These are phyloP conservation scores for Dendryphion nanum DNA, from an alignment of 2,329 filamentous ascomycete species.

Conservation along the genomic window DNA sequence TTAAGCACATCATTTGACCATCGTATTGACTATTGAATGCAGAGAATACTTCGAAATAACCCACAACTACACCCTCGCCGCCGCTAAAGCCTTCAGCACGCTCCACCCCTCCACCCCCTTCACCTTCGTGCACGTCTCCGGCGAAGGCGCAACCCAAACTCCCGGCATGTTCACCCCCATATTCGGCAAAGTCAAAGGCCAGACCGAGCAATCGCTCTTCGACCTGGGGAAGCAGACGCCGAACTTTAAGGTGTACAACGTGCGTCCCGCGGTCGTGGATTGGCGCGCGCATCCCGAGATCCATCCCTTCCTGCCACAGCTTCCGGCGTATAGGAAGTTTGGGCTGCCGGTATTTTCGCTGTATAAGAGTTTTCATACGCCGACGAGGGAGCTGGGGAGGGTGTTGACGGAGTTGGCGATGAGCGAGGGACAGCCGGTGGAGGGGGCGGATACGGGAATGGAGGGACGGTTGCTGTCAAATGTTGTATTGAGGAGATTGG, in stretches of 20 bases:
- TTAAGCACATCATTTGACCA: neutral
- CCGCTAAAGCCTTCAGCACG: conserved; percentile 59
- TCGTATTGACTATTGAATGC: neutral
- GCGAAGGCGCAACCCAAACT: conserved; percentile 57
- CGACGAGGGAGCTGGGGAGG: conserved; percentile 49
- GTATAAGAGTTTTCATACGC: conserved; percentile 37
- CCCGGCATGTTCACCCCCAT: conserved; percentile 57
- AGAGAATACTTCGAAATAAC: conserved; percentile 68
- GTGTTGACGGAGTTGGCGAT: conserved; percentile 51
- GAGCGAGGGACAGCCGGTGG: conserved; percentile 44
- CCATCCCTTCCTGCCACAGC: conserved; percentile 31
- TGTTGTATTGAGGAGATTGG: conserved; percentile 41
- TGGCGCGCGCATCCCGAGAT: conserved; percentile 41
- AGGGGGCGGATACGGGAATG: conserved; percentile 37
- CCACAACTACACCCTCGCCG: conserved; percentile 62
- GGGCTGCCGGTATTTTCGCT: conserved; percentile 24
- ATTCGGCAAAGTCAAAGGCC: conserved; percentile 66
- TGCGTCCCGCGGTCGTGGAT: conserved; percentile 63
- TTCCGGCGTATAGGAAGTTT: conserved; percentile 20
- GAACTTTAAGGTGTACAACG: conserved; percentile 54
- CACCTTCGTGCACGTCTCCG: conserved; percentile 71
- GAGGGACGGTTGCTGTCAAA: conserved; percentile 43
- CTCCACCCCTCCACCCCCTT: conserved; percentile 55
- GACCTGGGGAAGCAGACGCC: conserved; percentile 48
- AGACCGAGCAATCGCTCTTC: conserved; percentile 61